phyloP scores from a whole-genome alignment of 257 asterid species.

The Primulina huaijiensis region DNA sequence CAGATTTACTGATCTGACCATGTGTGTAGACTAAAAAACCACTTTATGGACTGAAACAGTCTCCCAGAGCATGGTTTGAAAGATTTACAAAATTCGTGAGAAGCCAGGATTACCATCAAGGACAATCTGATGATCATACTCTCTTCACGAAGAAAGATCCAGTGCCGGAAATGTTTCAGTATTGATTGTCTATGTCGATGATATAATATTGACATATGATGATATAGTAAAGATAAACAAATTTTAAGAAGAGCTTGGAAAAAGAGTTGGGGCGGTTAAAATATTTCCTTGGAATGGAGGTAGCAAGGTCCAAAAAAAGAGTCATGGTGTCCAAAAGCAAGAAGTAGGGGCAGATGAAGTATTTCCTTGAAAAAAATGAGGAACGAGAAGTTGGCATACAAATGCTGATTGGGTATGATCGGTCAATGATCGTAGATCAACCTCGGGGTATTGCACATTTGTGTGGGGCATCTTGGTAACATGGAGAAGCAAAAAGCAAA shows the following conservation, averaged over 20 bases:
- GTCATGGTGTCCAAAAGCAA: too few relatives aligned
- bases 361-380: too few relatives aligned
- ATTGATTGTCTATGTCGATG: background rate
- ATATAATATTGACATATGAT: background rate
- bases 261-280: background rate
- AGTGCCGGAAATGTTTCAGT: too few relatives aligned
- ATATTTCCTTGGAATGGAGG: background rate
- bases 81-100: background rate
- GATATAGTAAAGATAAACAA: too few relatives aligned
- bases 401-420: too few relatives aligned
- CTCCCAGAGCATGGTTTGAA: background rate
- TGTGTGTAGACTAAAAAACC: background rate
- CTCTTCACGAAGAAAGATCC: background rate
- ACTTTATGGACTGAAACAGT: background rate
- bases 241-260: background rate
- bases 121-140: background rate
- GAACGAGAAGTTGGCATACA: too few relatives aligned
- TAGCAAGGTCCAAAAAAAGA: too few relatives aligned
- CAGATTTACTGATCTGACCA: background rate
- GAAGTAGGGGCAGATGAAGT: too few relatives aligned
- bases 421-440: too few relatives aligned
- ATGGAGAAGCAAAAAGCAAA: too few relatives aligned
- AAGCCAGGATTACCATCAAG: background rate
- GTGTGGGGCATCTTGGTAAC: too few relatives aligned
- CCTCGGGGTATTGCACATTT: too few relatives aligned